Base-by-base conservation (phyloP, 1,284 basidiomycete species). In the Naganishia sp. region DNA sequence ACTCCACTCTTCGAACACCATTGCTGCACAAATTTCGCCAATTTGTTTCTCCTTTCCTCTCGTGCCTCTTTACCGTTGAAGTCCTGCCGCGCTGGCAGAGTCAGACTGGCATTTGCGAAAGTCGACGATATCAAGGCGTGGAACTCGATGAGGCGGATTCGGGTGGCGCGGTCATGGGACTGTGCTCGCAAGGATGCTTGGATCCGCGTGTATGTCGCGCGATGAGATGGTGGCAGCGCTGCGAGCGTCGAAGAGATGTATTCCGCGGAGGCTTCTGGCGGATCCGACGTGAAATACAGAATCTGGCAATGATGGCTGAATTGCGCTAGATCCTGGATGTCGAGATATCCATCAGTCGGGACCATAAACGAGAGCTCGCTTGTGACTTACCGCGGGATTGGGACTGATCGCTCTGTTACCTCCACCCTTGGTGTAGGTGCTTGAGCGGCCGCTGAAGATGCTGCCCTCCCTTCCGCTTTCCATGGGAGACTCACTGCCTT, bases 131-230 rank as follows among this genome's bases (percentile, higher is more conserved):
- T 73, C 11, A 77, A 66, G 9, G 76, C 77, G 68, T 77, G 76
- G 61, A 77, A 77, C 13, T 72, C 72, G 42, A 73, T 70, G 23
- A 77, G 70, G 6, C 76, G 73, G 28, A 77, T 62, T 13, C 76
- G 74, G 15, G 76, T 72, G 56, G 76, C 73, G 57, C 77, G 75
- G 6, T 76, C 69, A 60, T 79, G 77, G 0, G 77, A 73, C n/a
- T 75, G 71, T 6, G 76, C 72, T 5, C 77, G 72, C 0, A 77
- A 66, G 10, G 72, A 71, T 6, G 72, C 68, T 68, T 79, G 77
- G 1, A 79, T 68, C 21, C 74, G 73, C 9, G 74, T 76, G 68
- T 75, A 78, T 6, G 72, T 71, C 2, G 76, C 73, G 28, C 76
- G 73, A 62, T 77, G 77, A 0, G 74, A 70, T 0, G 75, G 73